A percentile compares a stretch with the other conserved stretches of the same genome.
Conservation (phyloP, 345 rosid genomes). For the Eucalyptus erythrocorys region DNA sequence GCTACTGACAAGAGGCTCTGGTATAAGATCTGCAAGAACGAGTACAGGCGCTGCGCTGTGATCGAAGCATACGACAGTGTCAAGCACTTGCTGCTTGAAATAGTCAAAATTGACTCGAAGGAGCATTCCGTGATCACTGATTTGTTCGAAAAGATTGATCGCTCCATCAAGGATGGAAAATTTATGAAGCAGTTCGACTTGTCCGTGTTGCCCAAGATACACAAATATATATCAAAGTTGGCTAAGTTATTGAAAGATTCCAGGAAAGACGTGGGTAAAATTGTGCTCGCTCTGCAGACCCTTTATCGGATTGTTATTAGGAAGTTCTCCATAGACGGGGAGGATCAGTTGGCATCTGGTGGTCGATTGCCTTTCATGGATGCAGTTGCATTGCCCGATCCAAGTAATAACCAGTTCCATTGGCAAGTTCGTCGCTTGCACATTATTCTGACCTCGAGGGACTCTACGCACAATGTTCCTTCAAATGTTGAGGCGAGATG, state of each 20-base stretch:
- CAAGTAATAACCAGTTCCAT: conserved; percentile 44
- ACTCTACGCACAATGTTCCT: conserved; percentile 68
- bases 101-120: conserved; percentile 47
- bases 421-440: conserved; percentile 76
- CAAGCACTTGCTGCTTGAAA: conserved; percentile 51
- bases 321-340: neutral
- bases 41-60: conserved; percentile 83
- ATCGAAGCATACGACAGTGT: conserved; percentile 82
- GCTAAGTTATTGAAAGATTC: conserved; percentile 41
- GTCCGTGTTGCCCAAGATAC: conserved; percentile 53
- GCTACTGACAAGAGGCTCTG: conserved; percentile 93
- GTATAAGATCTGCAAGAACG: conserved; percentile 79
- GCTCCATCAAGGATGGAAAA: conserved; percentile 43
- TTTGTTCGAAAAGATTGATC: conserved; percentile 65
- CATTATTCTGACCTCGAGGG: conserved; percentile 70
- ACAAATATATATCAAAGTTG: conserved; percentile 49
- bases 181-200: conserved; percentile 69
- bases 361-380: conserved; percentile 50
- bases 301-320: conserved; percentile 51
- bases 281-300: conserved; percentile 74
- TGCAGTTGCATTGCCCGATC: conserved; percentile 62
- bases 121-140: conserved; percentile 65
- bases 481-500: conserved; percentile 85
- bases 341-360: conserved; percentile 62
- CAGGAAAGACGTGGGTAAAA: conserved; percentile 32